Percentiles rank a stretch among this genome's conserved stretches.
phyloP scores from a whole-genome alignment of 176 grass and related monocot genomes.

The Aechmea fasciata region DNA sequence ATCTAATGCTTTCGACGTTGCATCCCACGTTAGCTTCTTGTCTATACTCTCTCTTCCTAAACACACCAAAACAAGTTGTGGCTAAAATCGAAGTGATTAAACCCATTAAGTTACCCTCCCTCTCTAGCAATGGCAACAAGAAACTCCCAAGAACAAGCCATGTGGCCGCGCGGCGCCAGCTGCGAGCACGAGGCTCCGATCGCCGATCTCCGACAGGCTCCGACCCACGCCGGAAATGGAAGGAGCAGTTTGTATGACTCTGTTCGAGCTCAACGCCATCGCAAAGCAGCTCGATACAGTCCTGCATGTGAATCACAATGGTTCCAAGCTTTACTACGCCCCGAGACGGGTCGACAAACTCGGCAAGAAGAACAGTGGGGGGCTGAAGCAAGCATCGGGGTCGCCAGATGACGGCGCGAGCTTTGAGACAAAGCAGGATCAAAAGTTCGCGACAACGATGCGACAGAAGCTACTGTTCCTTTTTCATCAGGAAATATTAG shows the following conservation, averaged over 20 bases:
- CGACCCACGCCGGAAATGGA: neutral
- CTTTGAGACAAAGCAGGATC: neutral
- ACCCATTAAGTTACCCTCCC: too few relatives aligned
- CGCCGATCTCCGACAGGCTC: too few relatives aligned
- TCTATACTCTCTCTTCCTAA: too few relatives aligned
- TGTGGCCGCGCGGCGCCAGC: too few relatives aligned
- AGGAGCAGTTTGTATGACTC: constrained; percentile 54
- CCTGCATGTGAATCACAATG: constrained; percentile 10
- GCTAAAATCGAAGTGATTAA: too few relatives aligned
- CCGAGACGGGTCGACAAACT: neutral
- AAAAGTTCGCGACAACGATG: neutral
- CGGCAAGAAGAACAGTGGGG: neutral
- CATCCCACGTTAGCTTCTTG: too few relatives aligned
- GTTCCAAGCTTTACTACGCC: neutral
- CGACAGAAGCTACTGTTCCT: neutral
- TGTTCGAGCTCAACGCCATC: constrained; percentile 54
- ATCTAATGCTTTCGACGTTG: too few relatives aligned
- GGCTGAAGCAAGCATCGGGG: neutral
- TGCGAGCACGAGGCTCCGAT: too few relatives aligned
- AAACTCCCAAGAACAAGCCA: too few relatives aligned
- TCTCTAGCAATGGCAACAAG: too few relatives aligned
- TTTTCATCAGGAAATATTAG: neutral
- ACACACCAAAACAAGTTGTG: too few relatives aligned
- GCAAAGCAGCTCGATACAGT: constrained; percentile 28
- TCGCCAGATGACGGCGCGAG: neutral